Base-by-base conservation (phyloP, 75 land plant species). In the Pinus tabuliformis region DNA sequence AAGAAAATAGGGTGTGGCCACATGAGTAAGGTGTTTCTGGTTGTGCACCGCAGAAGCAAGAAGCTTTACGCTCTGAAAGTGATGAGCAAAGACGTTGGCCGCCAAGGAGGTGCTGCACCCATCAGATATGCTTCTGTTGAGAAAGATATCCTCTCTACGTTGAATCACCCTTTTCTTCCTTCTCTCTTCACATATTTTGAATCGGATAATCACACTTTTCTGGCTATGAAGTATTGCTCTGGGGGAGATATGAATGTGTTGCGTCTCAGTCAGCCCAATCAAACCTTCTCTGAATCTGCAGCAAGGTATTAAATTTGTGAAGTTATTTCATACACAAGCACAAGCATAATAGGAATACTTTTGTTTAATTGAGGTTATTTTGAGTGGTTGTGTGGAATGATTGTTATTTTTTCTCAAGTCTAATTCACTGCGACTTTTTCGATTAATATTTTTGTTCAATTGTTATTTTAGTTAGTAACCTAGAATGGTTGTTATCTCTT, bases 1-100 rank as follows among this genome's bases (percentile, higher is more conserved):
- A 75, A 33, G 73, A 16, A 13, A 24, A 1, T 83, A 6, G 82
- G 78, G 20, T 24, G 76, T 20, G 85, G 85, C 12, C 83, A 83
- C 22, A 62, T 83, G 72, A 83, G 78, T 4, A 75, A 78, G 6
- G 83, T 83, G 18, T 83, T 83, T 73, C 66, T 83, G 66, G 85
- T 72, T 4, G 37, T 58, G 61, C 78, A 75, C 17, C 70, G 81
- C 28, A 36, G 16, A 57, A 76, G 16, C 18, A 62, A 77, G 33
- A 24, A 58, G 75, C 82, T 72, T 33, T 82, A 73, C 33, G 84
- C 84, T 17, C 36, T 83, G 70, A 83, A 83, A 57, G 85, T 76
- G 16, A 76, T 79, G 75, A 63, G 7, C 52, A 28, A 75, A 45
- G 56, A 39, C 81, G 7, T 80, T 21, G 21, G 82, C 82, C 3